Evolutionary conservation across 2,329 filamentous ascomycete genomes (phyloP).

Genomic region (Diaporthe sp.): DNA sequence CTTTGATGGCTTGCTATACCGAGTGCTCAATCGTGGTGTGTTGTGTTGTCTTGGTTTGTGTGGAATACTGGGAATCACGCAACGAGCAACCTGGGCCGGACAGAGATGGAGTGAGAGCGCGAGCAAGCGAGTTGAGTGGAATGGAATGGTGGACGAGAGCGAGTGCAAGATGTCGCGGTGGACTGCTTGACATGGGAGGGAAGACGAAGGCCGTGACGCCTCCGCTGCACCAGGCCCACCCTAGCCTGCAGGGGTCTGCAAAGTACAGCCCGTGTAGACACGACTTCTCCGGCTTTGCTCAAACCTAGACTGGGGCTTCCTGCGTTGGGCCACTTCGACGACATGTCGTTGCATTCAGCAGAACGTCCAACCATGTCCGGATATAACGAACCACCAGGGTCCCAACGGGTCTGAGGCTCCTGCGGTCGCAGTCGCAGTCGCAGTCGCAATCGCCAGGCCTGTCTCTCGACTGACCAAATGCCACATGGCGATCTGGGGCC

Average conservation of each 20-base stretch:
- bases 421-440: not conserved
- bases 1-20: not conserved
- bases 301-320: conserved; percentile 30
- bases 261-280: conserved; percentile 2
- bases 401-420: conserved; percentile 12
- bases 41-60: not conserved
- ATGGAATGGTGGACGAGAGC: conserved; percentile 32
- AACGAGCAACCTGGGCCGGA: not conserved
- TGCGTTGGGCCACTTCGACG: conserved; percentile 32
- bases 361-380: conserved; percentile 1
- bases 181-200: conserved; percentile 38
- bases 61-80: not conserved
- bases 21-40: not conserved
- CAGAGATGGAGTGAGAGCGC: not conserved
- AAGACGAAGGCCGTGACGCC: conserved; percentile 38
- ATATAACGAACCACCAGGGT: conserved; percentile 14
- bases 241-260: conserved; percentile 21
- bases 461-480: conserved; percentile 15
- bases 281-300: conserved; percentile 20
- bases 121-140: conserved; percentile 6
- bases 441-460: not conserved
- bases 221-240: conserved; percentile 42
- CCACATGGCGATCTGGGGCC: conserved; percentile 27
- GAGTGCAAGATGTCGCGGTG: conserved; percentile 40
- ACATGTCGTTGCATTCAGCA: conserved; percentile 35